Conservation (phyloP, 2,329 filamentous ascomycete species). For the Fusarium sp. region DNA sequence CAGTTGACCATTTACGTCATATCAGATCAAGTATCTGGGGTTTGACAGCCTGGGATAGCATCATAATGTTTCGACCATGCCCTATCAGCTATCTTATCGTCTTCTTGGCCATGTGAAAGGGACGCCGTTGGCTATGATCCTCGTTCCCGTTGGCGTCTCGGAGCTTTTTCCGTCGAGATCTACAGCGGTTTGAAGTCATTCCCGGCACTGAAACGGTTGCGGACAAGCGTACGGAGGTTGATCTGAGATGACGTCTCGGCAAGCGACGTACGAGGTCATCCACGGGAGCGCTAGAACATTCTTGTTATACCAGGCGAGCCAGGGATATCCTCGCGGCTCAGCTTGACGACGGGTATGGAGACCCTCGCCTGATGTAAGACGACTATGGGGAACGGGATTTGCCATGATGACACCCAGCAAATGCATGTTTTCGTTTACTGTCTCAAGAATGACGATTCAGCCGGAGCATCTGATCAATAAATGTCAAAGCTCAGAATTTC, state of each 20-base stretch:
- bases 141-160: background rate
- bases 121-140: background rate
- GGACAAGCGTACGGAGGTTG: background rate
- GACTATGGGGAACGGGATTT: background rate
- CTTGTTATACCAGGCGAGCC: slow-evolving; percentile 3
- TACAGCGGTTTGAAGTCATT: slow-evolving; percentile 29
- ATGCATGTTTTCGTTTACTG: background rate
- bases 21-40: slow-evolving; percentile 21
- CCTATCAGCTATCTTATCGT: slow-evolving; percentile 8
- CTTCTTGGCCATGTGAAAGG: slow-evolving; percentile 6
- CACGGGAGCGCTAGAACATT: slow-evolving; percentile 39
- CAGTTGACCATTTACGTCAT: slow-evolving; percentile 36
- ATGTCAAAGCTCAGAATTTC: slow-evolving; percentile 9
- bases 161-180: slow-evolving; percentile 18
- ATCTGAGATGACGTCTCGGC: slow-evolving; percentile 28
- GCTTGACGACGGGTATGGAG: background rate
- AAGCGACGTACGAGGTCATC: slow-evolving; percentile 10
- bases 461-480: slow-evolving; percentile 9
- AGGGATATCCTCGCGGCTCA: slow-evolving; percentile 23
- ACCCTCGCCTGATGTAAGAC: slow-evolving; percentile 3
- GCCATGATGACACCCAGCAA: background rate
- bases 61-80: slow-evolving; percentile 22
- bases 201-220: background rate
- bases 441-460: background rate
- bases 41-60: slow-evolving; percentile 23